Evolutionary conservation across 345 rosid genomes (phyloP), one percentile per base, ranked within the genome.

Genomic region (Populus deltoides): DNA sequence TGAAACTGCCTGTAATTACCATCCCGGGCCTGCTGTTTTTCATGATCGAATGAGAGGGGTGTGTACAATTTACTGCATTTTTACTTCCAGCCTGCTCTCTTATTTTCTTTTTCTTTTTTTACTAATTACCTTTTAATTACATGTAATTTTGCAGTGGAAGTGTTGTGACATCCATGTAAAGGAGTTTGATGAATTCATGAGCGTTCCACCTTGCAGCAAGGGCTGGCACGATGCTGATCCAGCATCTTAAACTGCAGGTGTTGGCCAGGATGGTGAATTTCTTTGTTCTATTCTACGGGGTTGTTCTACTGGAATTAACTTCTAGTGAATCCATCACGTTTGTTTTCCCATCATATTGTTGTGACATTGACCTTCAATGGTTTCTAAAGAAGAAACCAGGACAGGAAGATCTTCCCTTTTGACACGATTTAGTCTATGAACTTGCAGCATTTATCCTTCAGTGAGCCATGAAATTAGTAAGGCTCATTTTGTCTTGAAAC

Each of bases 121-220:
- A 36, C 49, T 25, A 39, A 17, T 9, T 45, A 11, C 41, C 49
- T 47, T 63, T 27, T 3, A 3, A 3, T 70, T 63, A 16, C 66
- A 9, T 31, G 13, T 53, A 33, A 67, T 79, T 27, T 85, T 82
- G 81, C 89, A 96, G 98, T 97, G 99, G 99, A 90, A 94, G 81
- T 97, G 99, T 85, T 94, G 99, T 51, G 90, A 91, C 77, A 79
- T 90, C 71, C 93, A 90, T 39, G 98, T 90, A 25, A 90, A 94
- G 79, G 99, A 97, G 85, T 97, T 97, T 29, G 98, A 97, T 51
- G 99, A 94, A 84, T 97, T 97, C 88, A 87, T 97, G 92, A 82
- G 81, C 65, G 94, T 94, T 82, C 92, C 97, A 16, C 95, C 99
- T 0, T 97, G 98, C 83, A 22, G 88, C 75, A 91, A 90, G 83